Evolutionary conservation across 441 rosid species (phyloP).

Genomic region (Arabidopsis lyrata): DNA sequence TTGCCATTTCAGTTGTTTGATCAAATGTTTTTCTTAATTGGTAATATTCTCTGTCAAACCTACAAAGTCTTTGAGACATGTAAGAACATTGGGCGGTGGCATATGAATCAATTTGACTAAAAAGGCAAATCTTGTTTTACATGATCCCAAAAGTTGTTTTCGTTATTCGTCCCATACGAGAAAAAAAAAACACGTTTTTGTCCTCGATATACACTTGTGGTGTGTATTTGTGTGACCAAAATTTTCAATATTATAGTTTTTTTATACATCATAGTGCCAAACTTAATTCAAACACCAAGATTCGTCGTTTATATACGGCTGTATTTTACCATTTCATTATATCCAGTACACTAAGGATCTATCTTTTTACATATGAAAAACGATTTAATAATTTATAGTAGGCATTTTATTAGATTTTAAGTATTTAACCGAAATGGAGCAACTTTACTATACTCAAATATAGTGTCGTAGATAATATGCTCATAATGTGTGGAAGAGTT

Average conservation of each 20-base stretch:
- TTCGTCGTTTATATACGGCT: slow-evolving; percentile 5
- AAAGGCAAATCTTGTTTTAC: slow-evolving; percentile 37
- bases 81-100: slow-evolving; percentile 30
- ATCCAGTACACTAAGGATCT: background rate
- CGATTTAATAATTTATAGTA: background rate
- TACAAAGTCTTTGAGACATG: background rate
- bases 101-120: slow-evolving; percentile 21
- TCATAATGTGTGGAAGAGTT: background rate
- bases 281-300: slow-evolving; percentile 12
- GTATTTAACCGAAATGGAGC: background rate
- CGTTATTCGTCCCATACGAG: background rate
- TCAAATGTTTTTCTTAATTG: background rate
- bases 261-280: slow-evolving; percentile 15
- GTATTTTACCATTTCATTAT: slow-evolving; percentile 4
- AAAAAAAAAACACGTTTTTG: slow-evolving; percentile 13
- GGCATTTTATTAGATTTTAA: background rate
- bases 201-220: slow-evolving; percentile 28
- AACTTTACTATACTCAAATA: background rate
- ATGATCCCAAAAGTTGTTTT: slow-evolving; percentile 26
- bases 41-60: background rate
- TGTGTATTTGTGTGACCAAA: slow-evolving; percentile 34
- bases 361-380: background rate
- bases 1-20: background rate
- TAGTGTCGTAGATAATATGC: background rate
- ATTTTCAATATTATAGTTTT: slow-evolving; percentile 1